phyloP scores from a whole-genome alignment of 305 asterid species.

The Ajuga reptans region DNA sequence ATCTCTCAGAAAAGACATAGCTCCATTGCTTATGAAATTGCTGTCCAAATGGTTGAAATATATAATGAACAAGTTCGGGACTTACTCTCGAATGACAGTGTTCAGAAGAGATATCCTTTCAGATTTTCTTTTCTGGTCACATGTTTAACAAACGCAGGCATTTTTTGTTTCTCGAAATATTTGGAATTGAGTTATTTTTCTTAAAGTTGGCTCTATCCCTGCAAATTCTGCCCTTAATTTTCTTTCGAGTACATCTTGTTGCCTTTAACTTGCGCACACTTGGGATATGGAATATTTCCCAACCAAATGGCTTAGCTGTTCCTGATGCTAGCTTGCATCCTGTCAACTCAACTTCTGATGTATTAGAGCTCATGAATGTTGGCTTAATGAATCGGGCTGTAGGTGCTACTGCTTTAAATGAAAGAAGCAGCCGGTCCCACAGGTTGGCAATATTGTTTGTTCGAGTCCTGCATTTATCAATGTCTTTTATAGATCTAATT shows the following conservation, averaged over 20 bases:
- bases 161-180: constrained; percentile 3
- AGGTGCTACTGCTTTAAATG: constrained; percentile 91
- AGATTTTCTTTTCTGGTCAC: constrained; percentile 1
- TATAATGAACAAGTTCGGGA: constrained; percentile 96
- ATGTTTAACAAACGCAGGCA: constrained; percentile 9
- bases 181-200: neutral
- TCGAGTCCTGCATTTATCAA: neutral
- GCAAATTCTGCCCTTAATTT: constrained; percentile 1
- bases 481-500: constrained; percentile 20
- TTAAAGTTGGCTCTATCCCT: neutral
- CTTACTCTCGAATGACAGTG: constrained; percentile 50
- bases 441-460: constrained; percentile 36
- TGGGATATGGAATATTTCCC: constrained; percentile 86
- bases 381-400: constrained; percentile 84
- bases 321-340: constrained; percentile 96
- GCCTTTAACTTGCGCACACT: constrained; percentile 84
- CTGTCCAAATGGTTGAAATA: constrained; percentile 95
- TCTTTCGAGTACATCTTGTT: constrained; percentile 21
- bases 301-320: constrained; percentile 87
- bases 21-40: constrained; percentile 69
- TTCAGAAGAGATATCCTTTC: constrained; percentile 89
- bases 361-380: constrained; percentile 70
- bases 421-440: constrained; percentile 96
- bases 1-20: constrained; percentile 67
- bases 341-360: constrained; percentile 74